These are phyloP conservation scores for Ophiostoma sp. DNA, from an alignment of 2,329 filamentous ascomycete species.

Conservation along the genomic window DNA sequence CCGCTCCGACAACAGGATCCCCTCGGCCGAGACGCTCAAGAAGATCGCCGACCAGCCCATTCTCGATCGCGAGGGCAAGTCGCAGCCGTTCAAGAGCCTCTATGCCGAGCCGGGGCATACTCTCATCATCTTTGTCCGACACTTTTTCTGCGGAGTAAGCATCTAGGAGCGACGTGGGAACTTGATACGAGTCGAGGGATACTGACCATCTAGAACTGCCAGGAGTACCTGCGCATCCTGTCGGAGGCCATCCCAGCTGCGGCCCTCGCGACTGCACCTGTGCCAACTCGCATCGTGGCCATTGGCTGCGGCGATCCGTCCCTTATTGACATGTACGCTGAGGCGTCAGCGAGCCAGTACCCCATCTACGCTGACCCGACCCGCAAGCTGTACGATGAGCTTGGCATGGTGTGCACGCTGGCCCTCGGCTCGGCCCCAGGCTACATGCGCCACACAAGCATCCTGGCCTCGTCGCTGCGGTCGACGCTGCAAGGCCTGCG, in stretches of 20 bases:
- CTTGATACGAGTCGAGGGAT: not conserved
- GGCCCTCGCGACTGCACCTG: slow-evolving; percentile 45
- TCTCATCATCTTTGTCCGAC: slow-evolving; percentile 67
- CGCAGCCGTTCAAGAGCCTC: slow-evolving; percentile 57
- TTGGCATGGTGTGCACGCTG: slow-evolving; percentile 64
- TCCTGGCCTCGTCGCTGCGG: slow-evolving; percentile 42
- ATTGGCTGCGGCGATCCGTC: slow-evolving; percentile 66
- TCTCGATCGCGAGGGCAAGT: slow-evolving; percentile 56
- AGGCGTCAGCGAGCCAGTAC: slow-evolving; percentile 60
- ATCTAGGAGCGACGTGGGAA: no score
- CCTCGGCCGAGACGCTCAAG: slow-evolving; percentile 44
- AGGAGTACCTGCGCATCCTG: slow-evolving; percentile 64
- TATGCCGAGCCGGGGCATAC: slow-evolving; percentile 54
- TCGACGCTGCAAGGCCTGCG: slow-evolving; percentile 57
- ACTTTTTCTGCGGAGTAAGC: slow-evolving; percentile 74
- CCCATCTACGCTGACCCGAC: slow-evolving; percentile 74
- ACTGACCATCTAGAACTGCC: slow-evolving; percentile 55
- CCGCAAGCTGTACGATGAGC: slow-evolving; percentile 56
- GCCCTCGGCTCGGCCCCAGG: slow-evolving; percentile 54
- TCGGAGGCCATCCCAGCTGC: slow-evolving; percentile 52
- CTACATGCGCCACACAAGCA: slow-evolving; percentile 56
- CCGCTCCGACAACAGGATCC: slow-evolving; percentile 51
- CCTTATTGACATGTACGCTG: slow-evolving; percentile 61
- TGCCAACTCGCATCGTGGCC: slow-evolving; percentile 59
- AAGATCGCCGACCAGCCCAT: slow-evolving; percentile 52